A percentile compares a stretch with the other conserved stretches of the same genome.
These are phyloP conservation scores for Pichia exigua DNA, from an alignment of 805 yeast species.

Conservation along the genomic window DNA sequence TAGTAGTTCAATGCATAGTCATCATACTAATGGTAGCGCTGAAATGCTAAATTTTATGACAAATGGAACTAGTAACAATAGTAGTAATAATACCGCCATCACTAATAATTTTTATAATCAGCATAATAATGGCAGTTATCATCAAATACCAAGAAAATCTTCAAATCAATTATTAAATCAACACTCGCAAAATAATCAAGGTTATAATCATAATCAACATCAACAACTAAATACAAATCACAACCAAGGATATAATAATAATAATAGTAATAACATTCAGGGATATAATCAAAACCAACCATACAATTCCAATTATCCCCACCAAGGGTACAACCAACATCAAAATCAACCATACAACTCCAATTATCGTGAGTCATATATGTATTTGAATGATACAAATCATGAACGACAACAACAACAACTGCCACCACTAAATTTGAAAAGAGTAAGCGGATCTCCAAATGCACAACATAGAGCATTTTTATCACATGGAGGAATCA, in stretches of 20 bases:
- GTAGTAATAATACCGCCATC: not conserved
- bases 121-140: not conserved
- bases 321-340: not conserved
- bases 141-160: not conserved
- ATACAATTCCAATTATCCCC: no score
- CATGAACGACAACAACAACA: slow-evolving; percentile 5
- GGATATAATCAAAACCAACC: no score
- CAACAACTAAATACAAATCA: not conserved
- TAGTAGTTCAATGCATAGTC: slow-evolving; percentile 8
- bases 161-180: not conserved
- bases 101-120: not conserved
- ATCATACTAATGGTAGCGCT: not conserved
- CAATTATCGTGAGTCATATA: slow-evolving; percentile 7
- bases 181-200: not conserved
- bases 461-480: slow-evolving; percentile 7
- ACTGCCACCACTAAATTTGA: slow-evolving; percentile 1
- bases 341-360: not conserved
- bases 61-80: not conserved
- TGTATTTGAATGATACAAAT: slow-evolving; percentile 3
- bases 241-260: not conserved
- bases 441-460: slow-evolving; percentile 2
- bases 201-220: not conserved
- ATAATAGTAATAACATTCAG: no score
- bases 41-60: not conserved
- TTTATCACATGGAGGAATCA: slow-evolving; percentile 9